These are phyloP conservation scores for Talaromyces adpressus DNA, from an alignment of 495 filamentous ascomycete genomes.

Conservation along the genomic window DNA sequence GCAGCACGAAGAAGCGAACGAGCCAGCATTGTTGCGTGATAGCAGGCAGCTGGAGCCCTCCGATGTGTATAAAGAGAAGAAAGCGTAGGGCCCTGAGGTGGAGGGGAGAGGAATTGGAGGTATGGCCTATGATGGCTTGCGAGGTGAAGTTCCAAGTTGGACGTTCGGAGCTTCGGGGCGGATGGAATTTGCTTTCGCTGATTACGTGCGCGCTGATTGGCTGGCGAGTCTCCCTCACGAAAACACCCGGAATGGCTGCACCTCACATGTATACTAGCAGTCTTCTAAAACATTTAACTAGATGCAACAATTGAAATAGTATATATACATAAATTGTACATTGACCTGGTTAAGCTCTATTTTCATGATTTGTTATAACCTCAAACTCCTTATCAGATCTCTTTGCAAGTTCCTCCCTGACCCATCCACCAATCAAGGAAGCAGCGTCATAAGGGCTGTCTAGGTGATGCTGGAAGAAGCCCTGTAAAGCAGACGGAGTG, in stretches of 20 bases:
- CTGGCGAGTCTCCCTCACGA: slow-evolving; percentile 1
- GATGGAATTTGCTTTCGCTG: slow-evolving; percentile 12
- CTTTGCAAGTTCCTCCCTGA: slow-evolving; percentile 47
- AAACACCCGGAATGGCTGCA: slow-evolving; percentile 3
- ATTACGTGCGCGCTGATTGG: slow-evolving; percentile 8
- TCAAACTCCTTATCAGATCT: slow-evolving; percentile 21
- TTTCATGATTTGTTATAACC: neutral
- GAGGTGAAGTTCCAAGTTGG: slow-evolving; percentile 8
- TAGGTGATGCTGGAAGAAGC: slow-evolving; percentile 65
- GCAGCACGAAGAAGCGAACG: slow-evolving; percentile 73
- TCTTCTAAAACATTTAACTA: too few species aligned
- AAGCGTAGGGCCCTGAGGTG: neutral
- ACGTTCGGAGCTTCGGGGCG: slow-evolving; percentile 9
- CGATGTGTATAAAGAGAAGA: neutral
- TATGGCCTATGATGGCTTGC: slow-evolving; percentile 2
- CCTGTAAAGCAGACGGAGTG: slow-evolving; percentile 72
- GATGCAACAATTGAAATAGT: neutral
- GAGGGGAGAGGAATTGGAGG: slow-evolving; percentile 1
- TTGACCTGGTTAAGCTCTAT: neutral
- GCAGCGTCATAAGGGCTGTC: slow-evolving; percentile 54
- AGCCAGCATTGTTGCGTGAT: slow-evolving; percentile 65
- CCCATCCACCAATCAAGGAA: slow-evolving; percentile 49
- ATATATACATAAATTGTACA: neutral
- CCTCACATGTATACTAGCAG: too few species aligned
- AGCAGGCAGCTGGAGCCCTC: slow-evolving; percentile 1